A percentile compares a stretch with the other conserved stretches of the same genome.
Conservation (phyloP, 1,284 basidiomycete species). For the Lentinula novae-zelandiae region DNA sequence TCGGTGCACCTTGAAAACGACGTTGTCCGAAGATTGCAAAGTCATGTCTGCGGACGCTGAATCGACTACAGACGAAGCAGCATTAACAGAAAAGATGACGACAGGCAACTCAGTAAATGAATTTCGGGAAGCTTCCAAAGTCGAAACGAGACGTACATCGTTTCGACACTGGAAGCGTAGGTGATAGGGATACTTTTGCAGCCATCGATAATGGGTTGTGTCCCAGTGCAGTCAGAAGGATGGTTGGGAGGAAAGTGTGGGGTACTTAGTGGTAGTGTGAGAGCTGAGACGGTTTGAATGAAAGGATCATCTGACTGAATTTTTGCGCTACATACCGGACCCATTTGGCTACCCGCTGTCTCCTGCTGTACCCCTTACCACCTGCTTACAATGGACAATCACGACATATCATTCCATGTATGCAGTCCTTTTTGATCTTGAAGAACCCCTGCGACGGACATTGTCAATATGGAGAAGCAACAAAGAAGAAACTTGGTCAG, state of each 20-base stretch:
- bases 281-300: not conserved
- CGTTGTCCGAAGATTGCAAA: slow-evolving; percentile 22
- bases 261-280: not conserved
- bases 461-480: too few relatives aligned
- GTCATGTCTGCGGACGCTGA: slow-evolving; percentile 18
- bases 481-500: too few relatives aligned
- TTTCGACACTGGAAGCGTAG: slow-evolving; percentile 1
- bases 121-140: not conserved
- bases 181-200: not conserved
- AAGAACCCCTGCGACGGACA: too few relatives aligned
- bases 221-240: not conserved
- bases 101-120: not conserved
- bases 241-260: not conserved
- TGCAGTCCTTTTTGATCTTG: too few relatives aligned
- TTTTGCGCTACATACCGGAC: too few relatives aligned
- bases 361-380: not conserved
- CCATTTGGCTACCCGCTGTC: not conserved
- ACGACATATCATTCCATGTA: too few relatives aligned
- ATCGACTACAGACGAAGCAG: slow-evolving; percentile 8
- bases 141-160: slow-evolving; percentile 10
- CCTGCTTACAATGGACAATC: too few relatives aligned
- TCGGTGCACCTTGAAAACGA: slow-evolving; percentile 21
- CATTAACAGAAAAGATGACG: not conserved
- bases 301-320: not conserved
- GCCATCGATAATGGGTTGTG: not conserved